phyloP scores from a whole-genome alignment of 2,329 filamentous ascomycete genomes.

The Hirsutella minnesotensis region DNA sequence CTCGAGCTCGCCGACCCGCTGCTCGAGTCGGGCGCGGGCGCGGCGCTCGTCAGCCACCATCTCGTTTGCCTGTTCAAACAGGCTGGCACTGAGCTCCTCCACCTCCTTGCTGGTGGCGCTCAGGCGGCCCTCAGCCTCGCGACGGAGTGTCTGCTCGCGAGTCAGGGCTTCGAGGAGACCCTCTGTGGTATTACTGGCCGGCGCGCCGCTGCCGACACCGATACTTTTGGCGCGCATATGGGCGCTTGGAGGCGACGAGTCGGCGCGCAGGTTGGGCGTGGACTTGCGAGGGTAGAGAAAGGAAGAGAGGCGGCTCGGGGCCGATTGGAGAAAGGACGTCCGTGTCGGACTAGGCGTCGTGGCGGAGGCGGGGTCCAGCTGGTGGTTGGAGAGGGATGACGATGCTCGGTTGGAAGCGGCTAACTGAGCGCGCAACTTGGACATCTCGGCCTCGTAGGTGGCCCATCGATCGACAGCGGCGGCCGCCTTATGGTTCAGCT shows the following conservation, averaged over 20 bases:
- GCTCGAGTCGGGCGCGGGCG: conserved; percentile 59
- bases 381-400: conserved; percentile 12
- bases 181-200: conserved; percentile 21
- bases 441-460: conserved; percentile 71
- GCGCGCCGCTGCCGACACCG: too few relatives aligned
- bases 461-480: conserved; percentile 54
- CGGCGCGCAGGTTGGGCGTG: conserved; percentile 9
- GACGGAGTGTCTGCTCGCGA: conserved; percentile 54
- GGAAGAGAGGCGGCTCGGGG: conserved; percentile 31
- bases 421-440: conserved; percentile 36
- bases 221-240: conserved; percentile 6
- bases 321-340: conserved; percentile 33
- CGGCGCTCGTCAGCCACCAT: conserved; percentile 72
- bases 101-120: conserved; percentile 59
- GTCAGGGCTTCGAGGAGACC: conserved; percentile 53
- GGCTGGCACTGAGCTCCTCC: conserved; percentile 61
- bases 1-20: conserved; percentile 57
- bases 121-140: conserved; percentile 57
- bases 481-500: conserved; percentile 60
- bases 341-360: conserved; percentile 18
- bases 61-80: conserved; percentile 78
- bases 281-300: conserved; percentile 36
- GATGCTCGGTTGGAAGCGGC: conserved; percentile 9
- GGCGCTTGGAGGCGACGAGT: conserved; percentile 9
- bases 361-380: conserved; percentile 3